These are phyloP conservation scores for Lathyrus oleraceus DNA, from an alignment of 306 rosid species.

Conservation along the genomic window DNA sequence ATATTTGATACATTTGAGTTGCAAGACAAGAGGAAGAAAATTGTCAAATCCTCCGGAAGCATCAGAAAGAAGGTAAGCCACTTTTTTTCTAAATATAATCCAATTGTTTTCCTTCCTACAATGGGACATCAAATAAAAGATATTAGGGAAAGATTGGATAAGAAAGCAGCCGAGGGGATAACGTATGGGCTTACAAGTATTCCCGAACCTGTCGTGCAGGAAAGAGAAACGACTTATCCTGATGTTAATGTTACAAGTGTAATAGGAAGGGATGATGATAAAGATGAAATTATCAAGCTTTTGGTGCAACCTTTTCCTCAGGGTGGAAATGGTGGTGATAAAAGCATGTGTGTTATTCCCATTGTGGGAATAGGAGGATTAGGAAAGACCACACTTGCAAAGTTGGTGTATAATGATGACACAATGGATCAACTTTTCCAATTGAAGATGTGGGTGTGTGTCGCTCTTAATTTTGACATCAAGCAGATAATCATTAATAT, in stretches of 20 bases:
- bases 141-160: not conserved
- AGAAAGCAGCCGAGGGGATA: not conserved
- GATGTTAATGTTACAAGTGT: not conserved
- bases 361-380: conserved; percentile 32
- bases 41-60: not conserved
- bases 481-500: not conserved
- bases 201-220: not conserved
- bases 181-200: too few species aligned
- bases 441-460: not conserved
- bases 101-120: not conserved
- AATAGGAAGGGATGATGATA: not conserved
- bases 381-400: conserved; percentile 36
- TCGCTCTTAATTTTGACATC: not conserved
- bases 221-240: not conserved
- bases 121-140: conserved; percentile 4
- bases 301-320: not conserved
- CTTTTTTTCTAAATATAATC: not conserved
- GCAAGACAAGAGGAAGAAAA: not conserved
- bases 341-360: conserved; percentile 1
- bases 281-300: not conserved
- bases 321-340: not conserved
- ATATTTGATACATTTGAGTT: not conserved
- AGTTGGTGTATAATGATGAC: not conserved
- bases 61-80: not conserved
- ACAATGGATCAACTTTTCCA: not conserved